Conservation (phyloP, 306 rosid species). For the Alnus rubra region DNA sequence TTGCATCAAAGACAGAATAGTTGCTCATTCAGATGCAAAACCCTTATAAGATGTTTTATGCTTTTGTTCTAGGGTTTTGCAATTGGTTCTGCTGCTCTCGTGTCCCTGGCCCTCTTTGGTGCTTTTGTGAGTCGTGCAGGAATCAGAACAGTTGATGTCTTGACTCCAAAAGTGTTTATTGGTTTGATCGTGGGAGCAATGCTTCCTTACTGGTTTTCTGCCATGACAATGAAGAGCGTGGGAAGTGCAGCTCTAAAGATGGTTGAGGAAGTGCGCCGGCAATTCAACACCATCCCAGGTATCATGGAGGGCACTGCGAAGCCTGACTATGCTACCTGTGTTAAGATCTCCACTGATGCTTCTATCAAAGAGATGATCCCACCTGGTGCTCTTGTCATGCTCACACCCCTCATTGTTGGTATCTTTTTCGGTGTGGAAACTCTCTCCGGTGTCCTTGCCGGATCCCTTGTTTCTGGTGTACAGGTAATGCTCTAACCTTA, state of each 20-base stretch:
- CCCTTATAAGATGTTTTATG: conserved; percentile 3
- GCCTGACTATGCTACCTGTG: conserved; percentile 94
- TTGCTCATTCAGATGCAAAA: background rate
- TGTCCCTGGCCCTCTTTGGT: conserved; percentile 96
- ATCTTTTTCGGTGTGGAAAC: conserved; percentile 95
- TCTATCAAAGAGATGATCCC: conserved; percentile 96
- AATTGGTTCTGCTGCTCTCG: conserved; percentile 95
- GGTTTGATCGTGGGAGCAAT: conserved; percentile 89
- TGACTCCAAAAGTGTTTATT: conserved; percentile 91
- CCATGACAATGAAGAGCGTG: conserved; percentile 99
- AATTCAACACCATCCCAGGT: conserved; percentile 89
- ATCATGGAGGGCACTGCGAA: conserved; percentile 91
- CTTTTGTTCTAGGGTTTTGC: conserved; percentile 71
- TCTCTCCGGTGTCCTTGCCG: conserved; percentile 94
- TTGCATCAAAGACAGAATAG: background rate
- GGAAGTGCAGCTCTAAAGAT: conserved; percentile 96
- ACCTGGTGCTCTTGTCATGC: conserved; percentile 97
- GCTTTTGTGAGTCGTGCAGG: conserved; percentile 94
- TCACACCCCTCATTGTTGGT: conserved; percentile 89
- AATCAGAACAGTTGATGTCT: conserved; percentile 69
- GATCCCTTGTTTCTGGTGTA: conserved; percentile 90
- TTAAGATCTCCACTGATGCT: conserved; percentile 93
- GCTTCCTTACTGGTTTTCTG: conserved; percentile 99
- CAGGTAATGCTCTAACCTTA: conserved; percentile 51
- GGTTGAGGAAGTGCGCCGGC: conserved; percentile 98